Base-by-base conservation (phyloP, 2,329 filamentous ascomycete species). In the Nemania diffusa region DNA sequence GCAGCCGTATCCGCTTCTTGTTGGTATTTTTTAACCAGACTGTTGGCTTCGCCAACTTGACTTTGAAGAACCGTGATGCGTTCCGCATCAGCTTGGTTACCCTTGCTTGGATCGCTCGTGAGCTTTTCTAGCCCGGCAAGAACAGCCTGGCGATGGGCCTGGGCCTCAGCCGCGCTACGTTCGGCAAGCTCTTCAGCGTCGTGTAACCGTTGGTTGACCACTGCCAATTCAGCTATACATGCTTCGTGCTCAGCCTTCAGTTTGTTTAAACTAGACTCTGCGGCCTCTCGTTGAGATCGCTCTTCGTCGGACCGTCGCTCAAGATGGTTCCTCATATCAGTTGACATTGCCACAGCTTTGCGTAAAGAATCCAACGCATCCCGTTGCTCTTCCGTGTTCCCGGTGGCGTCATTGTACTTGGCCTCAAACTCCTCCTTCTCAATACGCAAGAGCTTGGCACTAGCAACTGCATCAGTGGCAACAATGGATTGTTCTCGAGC, bases 101-200 rank as follows among this genome's bases (percentile, higher is more conserved):
- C 76, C 37, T 81, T 82, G 46, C 81, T 79, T 27, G 84, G 77
- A 65, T 89, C 85, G 37, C 85, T 85, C 1, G 86, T 77, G 8
- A 94, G 87, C 78, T 91, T 94, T 73, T 93, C 92, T 11, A 99
- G 85, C 4, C 96, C 95, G 56, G 90, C 86, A 52, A 98, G 82
- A 37, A 99, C 90, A 24, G 92, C 94, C 73, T 92, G 85, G 26
- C 92, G 92, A 76, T 98, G 95, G 17, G 92, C 91, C 64, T 90
- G 87, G 5, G 96, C 95, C 81, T 99, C 97, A 72, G 90, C 89
- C 5, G 94, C 92, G 78, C 97, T 91, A 72, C 91, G 93, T 75
- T 97, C 92, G 1, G 92, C 92, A 51, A 98, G 81, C 75, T 97
- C 93, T 80, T 99, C 94, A 0, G 93, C 90, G 78, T 97, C 94